A percentile compares a stretch with the other conserved stretches of the same genome.
Conservation (phyloP, 805 yeast species). For the Metschnikowia corniflorae region DNA sequence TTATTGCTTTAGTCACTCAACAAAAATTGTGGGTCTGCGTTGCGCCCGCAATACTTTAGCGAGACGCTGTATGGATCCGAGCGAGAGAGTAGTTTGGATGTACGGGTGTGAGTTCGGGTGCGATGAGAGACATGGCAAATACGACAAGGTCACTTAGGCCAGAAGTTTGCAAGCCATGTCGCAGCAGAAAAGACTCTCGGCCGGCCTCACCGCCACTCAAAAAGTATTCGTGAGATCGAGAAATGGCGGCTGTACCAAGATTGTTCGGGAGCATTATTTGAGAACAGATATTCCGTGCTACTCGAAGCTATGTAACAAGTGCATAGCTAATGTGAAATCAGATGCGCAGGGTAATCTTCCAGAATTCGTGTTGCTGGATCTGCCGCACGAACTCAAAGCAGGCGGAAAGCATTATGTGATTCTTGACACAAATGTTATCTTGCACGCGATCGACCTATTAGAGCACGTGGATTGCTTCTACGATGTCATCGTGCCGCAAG, state of each 20-base stretch:
- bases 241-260: slow-evolving; percentile 84
- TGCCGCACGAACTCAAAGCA: slow-evolving; percentile 47
- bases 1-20: too few relatives aligned
- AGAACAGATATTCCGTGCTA: slow-evolving; percentile 92
- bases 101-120: slow-evolving; percentile 5
- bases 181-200: slow-evolving; percentile 34
- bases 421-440: slow-evolving; percentile 82
- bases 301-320: slow-evolving; percentile 62
- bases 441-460: slow-evolving; percentile 84
- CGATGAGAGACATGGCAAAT: slow-evolving; percentile 14
- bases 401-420: slow-evolving; percentile 78
- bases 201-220: slow-evolving; percentile 61
- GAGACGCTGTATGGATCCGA: too few relatives aligned
- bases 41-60: too few relatives aligned
- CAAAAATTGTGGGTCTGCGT: too few relatives aligned
- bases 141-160: too few relatives aligned
- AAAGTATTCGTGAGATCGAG: slow-evolving; percentile 91
- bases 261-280: slow-evolving; percentile 91
- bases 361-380: slow-evolving; percentile 58
- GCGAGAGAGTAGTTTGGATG: too few relatives aligned
- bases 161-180: slow-evolving; percentile 7
- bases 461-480: slow-evolving; percentile 74
- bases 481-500: slow-evolving; percentile 93
- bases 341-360: slow-evolving; percentile 69
- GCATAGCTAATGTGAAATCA: slow-evolving; percentile 53